Percentiles rank a stretch among this genome's conserved stretches.
phyloP scores from a whole-genome alignment of 768 basidiomycete genomes.

The Xerocomellus intermedius region DNA sequence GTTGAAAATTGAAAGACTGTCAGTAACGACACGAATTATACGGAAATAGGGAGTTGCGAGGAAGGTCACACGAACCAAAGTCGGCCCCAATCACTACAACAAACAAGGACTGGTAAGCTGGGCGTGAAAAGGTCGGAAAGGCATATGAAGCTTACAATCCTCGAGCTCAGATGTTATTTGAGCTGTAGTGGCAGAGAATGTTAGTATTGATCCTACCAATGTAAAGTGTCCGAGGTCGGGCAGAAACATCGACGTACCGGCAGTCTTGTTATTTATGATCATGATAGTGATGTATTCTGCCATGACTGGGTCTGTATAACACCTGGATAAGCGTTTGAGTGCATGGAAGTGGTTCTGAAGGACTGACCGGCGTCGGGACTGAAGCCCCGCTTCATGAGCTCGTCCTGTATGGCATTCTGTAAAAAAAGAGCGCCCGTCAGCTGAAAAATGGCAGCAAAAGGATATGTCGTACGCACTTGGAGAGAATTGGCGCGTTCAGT shows the following conservation, averaged over 20 bases:
- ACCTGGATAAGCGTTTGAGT: conserved; percentile 8
- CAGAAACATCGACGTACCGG: conserved; percentile 44
- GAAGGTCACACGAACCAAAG: conserved; percentile 52
- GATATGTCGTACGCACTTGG: conserved; percentile 46
- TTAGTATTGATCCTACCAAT: conserved; percentile 1
- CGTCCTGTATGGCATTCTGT: conserved; percentile 78
- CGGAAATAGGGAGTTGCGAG: not conserved
- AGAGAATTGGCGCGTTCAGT: conserved; percentile 73
- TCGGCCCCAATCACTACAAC: conserved; percentile 71
- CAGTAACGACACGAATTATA: not conserved
- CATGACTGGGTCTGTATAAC: conserved; percentile 74
- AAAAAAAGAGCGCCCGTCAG: conserved; percentile 14
- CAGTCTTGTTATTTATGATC: conserved; percentile 89
- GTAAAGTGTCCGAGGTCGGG: not conserved
- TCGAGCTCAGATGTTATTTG: conserved; percentile 88
- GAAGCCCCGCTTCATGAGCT: conserved; percentile 71
- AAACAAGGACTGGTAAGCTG: conserved; percentile 11
- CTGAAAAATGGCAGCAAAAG: conserved; percentile 10
- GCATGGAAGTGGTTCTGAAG: conserved; percentile 4
- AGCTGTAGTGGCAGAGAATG: conserved; percentile 38
- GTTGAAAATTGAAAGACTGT: conserved; percentile 6
- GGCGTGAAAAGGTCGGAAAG: not conserved
- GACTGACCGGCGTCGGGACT: conserved; percentile 70
- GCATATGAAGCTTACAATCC: conserved; percentile 52
- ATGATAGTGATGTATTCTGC: conserved; percentile 94